Evolutionary conservation across 1,284 basidiomycete species (phyloP).

Genomic region (Ceratobasidium sp.): DNA sequence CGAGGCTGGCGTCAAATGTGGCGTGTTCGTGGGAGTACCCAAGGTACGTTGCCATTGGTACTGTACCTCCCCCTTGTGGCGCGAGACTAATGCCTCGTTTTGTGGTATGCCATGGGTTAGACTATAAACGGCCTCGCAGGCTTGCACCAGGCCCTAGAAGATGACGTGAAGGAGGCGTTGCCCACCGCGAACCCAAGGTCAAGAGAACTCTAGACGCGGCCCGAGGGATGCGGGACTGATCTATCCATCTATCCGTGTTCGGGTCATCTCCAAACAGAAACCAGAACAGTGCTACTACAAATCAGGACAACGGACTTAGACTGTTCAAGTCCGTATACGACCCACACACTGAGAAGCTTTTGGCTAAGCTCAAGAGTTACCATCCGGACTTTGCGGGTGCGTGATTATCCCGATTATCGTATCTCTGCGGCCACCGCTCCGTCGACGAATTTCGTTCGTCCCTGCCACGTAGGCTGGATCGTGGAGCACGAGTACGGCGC

Average conservation of each 20-base stretch:
- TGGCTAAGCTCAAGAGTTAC: conserved; percentile 86
- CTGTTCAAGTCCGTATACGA: conserved; percentile 95
- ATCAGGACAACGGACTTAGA: conserved; percentile 62
- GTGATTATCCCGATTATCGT: conserved; percentile 75
- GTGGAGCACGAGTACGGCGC: conserved; percentile 90
- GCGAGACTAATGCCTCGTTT: conserved; percentile 48
- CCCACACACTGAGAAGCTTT: conserved; percentile 90
- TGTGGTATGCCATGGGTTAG: conserved; percentile 59
- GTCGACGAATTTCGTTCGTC: conserved; percentile 2
- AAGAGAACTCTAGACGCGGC: conserved; percentile 52
- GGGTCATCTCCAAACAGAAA: conserved; percentile 41
- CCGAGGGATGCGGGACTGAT: conserved; percentile 46
- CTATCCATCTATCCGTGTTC: conserved; percentile 40
- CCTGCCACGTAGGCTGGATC: conserved; percentile 80
- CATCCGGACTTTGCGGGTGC: conserved; percentile 67
- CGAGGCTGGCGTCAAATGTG: conserved; percentile 93
- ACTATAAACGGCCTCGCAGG: conserved; percentile 86
- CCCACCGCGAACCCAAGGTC: conserved; percentile 77
- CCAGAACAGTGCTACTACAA: conserved; percentile 39
- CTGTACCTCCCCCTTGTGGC: conserved; percentile 48
- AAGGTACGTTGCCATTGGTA: conserved; percentile 67
- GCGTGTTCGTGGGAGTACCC: conserved; percentile 92
- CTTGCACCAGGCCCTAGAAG: conserved; percentile 78
- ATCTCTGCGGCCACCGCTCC: conserved; percentile 49
- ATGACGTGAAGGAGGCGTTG: conserved; percentile 80